Evolutionary conservation across 139 green algal genomes (phyloP).

Genomic region (Ostreobium quekettii): DNA sequence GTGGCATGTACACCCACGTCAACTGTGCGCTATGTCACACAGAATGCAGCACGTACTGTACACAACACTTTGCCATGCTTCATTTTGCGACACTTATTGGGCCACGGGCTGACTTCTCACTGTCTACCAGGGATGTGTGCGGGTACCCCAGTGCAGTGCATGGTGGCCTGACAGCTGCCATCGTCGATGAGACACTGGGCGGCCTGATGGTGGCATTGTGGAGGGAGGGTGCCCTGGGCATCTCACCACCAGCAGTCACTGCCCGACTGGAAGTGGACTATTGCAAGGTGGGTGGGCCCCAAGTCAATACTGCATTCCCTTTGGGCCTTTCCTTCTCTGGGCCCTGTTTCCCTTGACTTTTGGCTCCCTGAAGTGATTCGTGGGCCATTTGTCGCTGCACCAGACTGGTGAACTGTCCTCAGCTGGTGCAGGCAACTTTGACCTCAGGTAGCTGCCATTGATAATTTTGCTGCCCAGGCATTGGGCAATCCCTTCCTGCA

Average conservation of each 20-base stretch:
- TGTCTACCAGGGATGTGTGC: conserved; percentile 37
- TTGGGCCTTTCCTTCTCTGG: no score
- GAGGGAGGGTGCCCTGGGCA: conserved; percentile 34
- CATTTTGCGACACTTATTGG: background rate
- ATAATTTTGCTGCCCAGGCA: no score
- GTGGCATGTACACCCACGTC: no score
- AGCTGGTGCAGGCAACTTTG: no score
- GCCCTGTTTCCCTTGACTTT: no score
- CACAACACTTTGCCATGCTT: background rate
- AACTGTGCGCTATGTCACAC: background rate
- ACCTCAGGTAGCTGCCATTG: no score
- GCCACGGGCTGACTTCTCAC: background rate
- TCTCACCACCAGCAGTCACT: conserved; percentile 41
- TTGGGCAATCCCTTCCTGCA: no score
- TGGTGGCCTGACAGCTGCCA: conserved; percentile 60
- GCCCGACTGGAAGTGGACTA: conserved; percentile 61
- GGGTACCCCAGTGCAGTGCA: conserved; percentile 56
- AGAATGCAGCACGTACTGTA: background rate
- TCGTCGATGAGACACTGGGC: conserved; percentile 68
- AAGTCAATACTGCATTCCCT: no score
- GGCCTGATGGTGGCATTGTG: conserved; percentile 40
- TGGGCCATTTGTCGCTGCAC: no score
- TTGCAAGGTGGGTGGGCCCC: no score
- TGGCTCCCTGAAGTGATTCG: no score
- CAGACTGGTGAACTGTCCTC: no score